Evolutionary conservation across 768 basidiomycete species (phyloP).

Genomic region (Tylopilus rubrobrunneus): DNA sequence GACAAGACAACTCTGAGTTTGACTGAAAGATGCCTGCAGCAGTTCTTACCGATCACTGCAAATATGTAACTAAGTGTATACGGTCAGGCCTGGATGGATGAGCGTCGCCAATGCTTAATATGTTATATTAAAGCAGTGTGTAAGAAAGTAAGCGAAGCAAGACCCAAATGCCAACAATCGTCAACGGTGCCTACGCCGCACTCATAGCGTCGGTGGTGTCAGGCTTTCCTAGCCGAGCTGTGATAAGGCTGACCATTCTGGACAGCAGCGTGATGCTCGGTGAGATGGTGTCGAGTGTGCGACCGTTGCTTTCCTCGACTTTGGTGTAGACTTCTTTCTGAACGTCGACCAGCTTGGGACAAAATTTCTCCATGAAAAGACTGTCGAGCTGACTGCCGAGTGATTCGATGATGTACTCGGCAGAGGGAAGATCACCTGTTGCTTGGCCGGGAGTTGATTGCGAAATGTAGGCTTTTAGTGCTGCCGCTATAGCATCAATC

Average conservation of each 20-base stretch:
- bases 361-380: constrained; percentile 25
- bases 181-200: constrained; percentile 4
- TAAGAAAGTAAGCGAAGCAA: background rate
- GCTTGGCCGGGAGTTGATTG: constrained; percentile 18
- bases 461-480: constrained; percentile 30
- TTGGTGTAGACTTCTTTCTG: constrained; percentile 25
- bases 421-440: constrained; percentile 20
- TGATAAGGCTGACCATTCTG: constrained; percentile 31
- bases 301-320: constrained; percentile 18
- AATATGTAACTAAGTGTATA: constrained; percentile 15
- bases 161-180: background rate
- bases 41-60: constrained; percentile 7
- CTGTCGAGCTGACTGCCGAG: constrained; percentile 23
- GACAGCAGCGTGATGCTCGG: constrained; percentile 25
- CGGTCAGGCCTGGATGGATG: background rate
- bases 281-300: constrained; percentile 23
- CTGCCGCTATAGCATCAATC: constrained; percentile 28
- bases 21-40: constrained; percentile 38
- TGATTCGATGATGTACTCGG: constrained; percentile 29
- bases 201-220: constrained; percentile 8
- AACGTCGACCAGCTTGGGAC: constrained; percentile 13
- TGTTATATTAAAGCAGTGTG: background rate
- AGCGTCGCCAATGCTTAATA: background rate
- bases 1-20: constrained; percentile 77
- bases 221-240: constrained; percentile 22